Base-by-base conservation (phyloP, 306 rosid species). In the Hippophae gyantsensis region DNA sequence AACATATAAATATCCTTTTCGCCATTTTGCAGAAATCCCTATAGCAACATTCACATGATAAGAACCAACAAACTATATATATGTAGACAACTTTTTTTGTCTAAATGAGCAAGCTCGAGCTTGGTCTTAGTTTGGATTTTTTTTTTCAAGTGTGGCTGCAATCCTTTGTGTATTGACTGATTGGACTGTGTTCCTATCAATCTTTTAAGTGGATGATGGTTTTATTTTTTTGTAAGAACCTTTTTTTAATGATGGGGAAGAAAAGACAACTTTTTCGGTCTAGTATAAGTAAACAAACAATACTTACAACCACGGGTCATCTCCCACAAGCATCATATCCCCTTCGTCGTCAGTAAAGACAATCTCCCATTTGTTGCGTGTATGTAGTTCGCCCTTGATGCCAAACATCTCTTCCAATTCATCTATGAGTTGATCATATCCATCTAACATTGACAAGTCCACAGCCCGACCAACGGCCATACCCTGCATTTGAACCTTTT, bases 401-500 rank as follows among this genome's bases (percentile, higher is more conserved):
- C 84, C 97, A 66, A 93, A 93, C 94, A 93, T 63, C 54, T 88
- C 81, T 68, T 88, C 97, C 38, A 93, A 71, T 64, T 86, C 97
- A 18, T 64, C 81, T 4, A 87, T 78, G 26, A 93, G 99, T 63
- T 84, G 81, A n/a, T 71, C 76, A 63, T 93, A 88, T 1, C 99
- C 97, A 59, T 82, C 86, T 74, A 93, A 78, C 62, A 52, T 78
- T 38, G 88, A 76, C 62, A 93, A 72, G 77, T 93, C 99, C 70
- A 93, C 95, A 0, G 97, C 99, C 18, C 99, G 95, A 45, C 97
- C 99, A 7, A 93, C 99, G 10, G 94, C 94, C 49, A 88, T 76
- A 3, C 94, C 99, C 71, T 88, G 95, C 99, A 93, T 93, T 84
- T 88, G 86, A 70, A 93, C 99, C 96, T 90, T 72, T 32, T 64